phyloP scores from a whole-genome alignment of 495 filamentous ascomycete genomes.

The Penicillium arizonense region DNA sequence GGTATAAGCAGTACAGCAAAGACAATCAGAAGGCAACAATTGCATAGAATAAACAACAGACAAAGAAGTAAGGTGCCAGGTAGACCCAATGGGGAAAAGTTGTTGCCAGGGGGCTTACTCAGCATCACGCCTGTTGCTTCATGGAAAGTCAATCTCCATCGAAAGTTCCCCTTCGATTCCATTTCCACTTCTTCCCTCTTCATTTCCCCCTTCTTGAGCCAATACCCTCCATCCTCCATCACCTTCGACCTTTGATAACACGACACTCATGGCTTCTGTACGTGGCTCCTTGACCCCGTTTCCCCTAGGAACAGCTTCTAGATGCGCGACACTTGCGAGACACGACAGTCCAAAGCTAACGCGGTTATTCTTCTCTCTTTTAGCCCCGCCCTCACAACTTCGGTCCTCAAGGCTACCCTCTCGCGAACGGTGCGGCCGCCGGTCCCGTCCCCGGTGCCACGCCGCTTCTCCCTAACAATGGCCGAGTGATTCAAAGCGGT shows the following conservation, averaged over 20 bases:
- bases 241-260: slow-evolving; percentile 7
- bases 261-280: slow-evolving; percentile 54
- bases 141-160: slow-evolving; percentile 23
- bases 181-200: slow-evolving; percentile 18
- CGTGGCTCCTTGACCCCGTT: slow-evolving; percentile 27
- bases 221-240: slow-evolving; percentile 4
- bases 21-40: too few species aligned
- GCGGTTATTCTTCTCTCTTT: slow-evolving; percentile 6
- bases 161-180: slow-evolving; percentile 17
- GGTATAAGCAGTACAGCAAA: too few species aligned
- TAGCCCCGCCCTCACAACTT: slow-evolving; percentile 50
- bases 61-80: not conserved
- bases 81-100: not conserved
- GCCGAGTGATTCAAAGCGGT: slow-evolving; percentile 77
- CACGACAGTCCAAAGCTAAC: not conserved
- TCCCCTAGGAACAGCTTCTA: slow-evolving; percentile 18
- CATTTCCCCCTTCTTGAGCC: slow-evolving; percentile 11
- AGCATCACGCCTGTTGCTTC: slow-evolving; percentile 22
- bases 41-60: too few species aligned
- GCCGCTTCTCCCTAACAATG: slow-evolving; percentile 64
- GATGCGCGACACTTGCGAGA: not conserved
- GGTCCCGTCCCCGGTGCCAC: slow-evolving; percentile 51
- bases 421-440: slow-evolving; percentile 46
- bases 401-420: slow-evolving; percentile 49
- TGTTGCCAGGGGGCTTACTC: slow-evolving; percentile 26